Evolutionary conservation across 2,329 filamentous ascomycete species (phyloP).

Genomic region (Exserohilum rostratum): DNA sequence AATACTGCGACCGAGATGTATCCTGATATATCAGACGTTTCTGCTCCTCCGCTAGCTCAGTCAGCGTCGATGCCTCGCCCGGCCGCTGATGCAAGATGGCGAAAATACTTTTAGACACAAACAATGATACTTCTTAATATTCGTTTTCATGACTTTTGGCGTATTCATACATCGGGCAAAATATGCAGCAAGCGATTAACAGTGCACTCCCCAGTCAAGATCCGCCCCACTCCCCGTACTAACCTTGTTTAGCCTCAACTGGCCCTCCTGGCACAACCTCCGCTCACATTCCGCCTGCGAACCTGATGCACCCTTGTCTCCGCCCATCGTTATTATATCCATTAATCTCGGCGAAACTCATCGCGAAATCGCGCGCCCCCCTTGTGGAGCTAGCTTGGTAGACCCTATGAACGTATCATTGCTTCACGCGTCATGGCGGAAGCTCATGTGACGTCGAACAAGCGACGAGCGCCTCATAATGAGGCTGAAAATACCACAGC

Average conservation of each 20-base stretch:
- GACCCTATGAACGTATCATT: not conserved
- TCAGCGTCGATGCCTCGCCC: not conserved
- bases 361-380: not conserved
- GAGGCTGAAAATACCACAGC: slow-evolving; percentile 7
- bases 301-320: not conserved
- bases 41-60: not conserved
- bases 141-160: not conserved
- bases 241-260: not conserved
- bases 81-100: slow-evolving; percentile 13
- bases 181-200: not conserved
- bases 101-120: slow-evolving; percentile 21
- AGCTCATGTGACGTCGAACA: slow-evolving; percentile 18
- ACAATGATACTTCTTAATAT: not conserved
- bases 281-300: not conserved
- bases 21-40: not conserved
- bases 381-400: not conserved
- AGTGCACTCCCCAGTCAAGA: not conserved
- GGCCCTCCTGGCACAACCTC: not conserved
- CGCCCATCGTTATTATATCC: not conserved
- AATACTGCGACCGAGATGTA: not conserved
- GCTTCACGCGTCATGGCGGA: slow-evolving; percentile 21
- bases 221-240: not conserved
- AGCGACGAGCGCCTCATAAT: slow-evolving; percentile 20
- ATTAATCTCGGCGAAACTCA: not conserved
- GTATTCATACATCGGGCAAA: not conserved